Conservation (phyloP, 495 filamentous ascomycete species). For the Penicillium antarcticum region DNA sequence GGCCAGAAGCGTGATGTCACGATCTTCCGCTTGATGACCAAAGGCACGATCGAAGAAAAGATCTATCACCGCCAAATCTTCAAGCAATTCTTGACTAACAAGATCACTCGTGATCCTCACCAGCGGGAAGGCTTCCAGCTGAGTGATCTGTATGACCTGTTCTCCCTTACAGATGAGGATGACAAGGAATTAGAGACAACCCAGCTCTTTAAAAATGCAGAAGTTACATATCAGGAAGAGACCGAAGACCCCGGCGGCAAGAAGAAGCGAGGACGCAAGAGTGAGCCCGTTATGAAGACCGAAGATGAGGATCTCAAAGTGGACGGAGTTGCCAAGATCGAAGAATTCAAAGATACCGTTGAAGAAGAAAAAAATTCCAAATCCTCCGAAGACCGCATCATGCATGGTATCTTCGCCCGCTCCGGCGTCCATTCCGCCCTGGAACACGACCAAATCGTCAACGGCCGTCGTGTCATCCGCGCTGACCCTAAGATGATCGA, state of each 20-base stretch:
- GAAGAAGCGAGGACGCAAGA: conserved; percentile 8
- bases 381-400: conserved; percentile 60
- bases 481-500: conserved; percentile 73
- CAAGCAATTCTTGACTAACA: conserved; percentile 94
- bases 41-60: conserved; percentile 97
- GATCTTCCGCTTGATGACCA: conserved; percentile 94
- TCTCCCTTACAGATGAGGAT: conserved; percentile 68
- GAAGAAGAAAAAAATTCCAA: conserved; percentile 38
- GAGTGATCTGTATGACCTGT: conserved; percentile 85
- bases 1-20: conserved; percentile 92
- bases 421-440: conserved; percentile 81
- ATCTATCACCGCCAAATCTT: conserved; percentile 98
- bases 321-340: conserved; percentile 56
- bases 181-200: conserved; percentile 77
- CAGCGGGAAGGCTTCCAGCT: conserved; percentile 82
- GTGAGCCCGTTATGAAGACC: conserved; percentile 9
- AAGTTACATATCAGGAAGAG: conserved; percentile 58
- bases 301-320: conserved; percentile 44
- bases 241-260: conserved; percentile 2
- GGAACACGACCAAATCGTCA: conserved; percentile 86
- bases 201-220: conserved; percentile 77
- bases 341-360: conserved; percentile 47
- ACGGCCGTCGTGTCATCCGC: conserved; percentile 57
- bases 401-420: conserved; percentile 81
- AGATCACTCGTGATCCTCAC: conserved; percentile 88